Evolutionary conservation across 2,329 filamentous ascomycete genomes (phyloP), one percentile per base, ranked within the genome.

Genomic region (Aspergillus sp.): DNA sequence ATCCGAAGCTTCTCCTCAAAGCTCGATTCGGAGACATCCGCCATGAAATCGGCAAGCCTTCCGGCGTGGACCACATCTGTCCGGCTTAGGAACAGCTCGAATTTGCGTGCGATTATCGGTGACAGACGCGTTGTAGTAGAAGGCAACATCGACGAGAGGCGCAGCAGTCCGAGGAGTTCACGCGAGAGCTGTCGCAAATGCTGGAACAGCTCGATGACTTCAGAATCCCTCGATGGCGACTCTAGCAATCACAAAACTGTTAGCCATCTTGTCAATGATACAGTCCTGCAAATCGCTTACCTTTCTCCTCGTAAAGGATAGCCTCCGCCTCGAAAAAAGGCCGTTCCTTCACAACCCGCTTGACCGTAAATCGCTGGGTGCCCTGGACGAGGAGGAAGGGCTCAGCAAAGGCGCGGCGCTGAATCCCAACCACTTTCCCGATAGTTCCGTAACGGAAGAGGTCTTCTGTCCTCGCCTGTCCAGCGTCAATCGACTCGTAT

Each of bases 1-100:
- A 98, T 75, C 35, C 83, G 77, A 33, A 98, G 70, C 59, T 93
- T 95, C 54, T 98, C 91, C 57, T 94, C 86, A 42, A 93, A 82
- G 7, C 78, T 82, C 31, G 82, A 80, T 42, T 94, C 86, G 2
- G 93, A 75, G 15, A 96, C 74, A 53, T 94, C 93, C 24, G 86
- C 81, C 86, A 98, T 95, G 56, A 96, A 96, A 57, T 98, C 91
- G 5, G 91, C 89, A 7, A 98, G 70, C 6, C 78, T 67, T 2
- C 89, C 89, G 1, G 88, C 88, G 45, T 96, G 86, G 26, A 75
- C 69, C 31, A 91, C 58, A 37, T 86, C 79, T 54, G 91, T 93
- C 56, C 81, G 78, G 19, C 78, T 72, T 42, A 98, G 94, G 58
- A 86, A 91, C 33, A 88, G 64, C 51, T 96, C 88, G 26, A 98